Base-by-base conservation (phyloP, 78 protist genomes). In the Emiliania huxleyi region DNA sequence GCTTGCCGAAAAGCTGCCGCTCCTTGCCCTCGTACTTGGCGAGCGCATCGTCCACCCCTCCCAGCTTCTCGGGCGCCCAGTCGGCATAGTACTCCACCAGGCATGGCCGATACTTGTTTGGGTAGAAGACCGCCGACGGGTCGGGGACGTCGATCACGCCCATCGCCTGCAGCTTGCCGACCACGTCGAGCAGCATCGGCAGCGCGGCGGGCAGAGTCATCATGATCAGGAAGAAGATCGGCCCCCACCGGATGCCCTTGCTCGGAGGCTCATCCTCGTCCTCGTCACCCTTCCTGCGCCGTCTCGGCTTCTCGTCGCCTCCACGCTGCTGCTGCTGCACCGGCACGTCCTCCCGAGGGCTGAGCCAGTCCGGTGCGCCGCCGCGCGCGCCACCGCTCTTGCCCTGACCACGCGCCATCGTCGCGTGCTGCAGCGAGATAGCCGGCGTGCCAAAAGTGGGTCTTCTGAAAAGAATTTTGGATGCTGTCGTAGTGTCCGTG, bases 1-100 rank as follows among this genome's bases (percentile, higher is more conserved):
- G 19, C 83, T 2, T 73, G 43, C 33, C 83, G 42, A 73, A 73
- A 42, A 73, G 83, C 83, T 73, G 83, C 83, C n/a, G 8, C 83
- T 73, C 83, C 83, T 35, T 73, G 83, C 83, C 83, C 42, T 73
- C 83, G 19, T 35, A 73, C 83, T 73, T 73, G 83, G 83, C 42
- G 4, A 73, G 83, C 18, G 83, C 18, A 5, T 2, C 2, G 19
- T 73, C 44, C 44, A 73, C 3, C 37, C 18, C 43, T 1, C 83
- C 83, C 33, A 73, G 83, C 42, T 73, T 73, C 42, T 73, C 83
- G 19, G 83, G 83, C 44, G 83, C 83, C 83, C 83, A 73, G 42
- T 73, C 83, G 44, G 83, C 83, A 42, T 73, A 73, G 42, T 18
- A 73, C 22, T 73, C 83, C 42, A 2, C 33, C 44, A 73, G 42